Evolutionary conservation across 768 basidiomycete species (phyloP), one percentile per base, ranked within the genome.

Genomic region (Leucocoprinus sp.): DNA sequence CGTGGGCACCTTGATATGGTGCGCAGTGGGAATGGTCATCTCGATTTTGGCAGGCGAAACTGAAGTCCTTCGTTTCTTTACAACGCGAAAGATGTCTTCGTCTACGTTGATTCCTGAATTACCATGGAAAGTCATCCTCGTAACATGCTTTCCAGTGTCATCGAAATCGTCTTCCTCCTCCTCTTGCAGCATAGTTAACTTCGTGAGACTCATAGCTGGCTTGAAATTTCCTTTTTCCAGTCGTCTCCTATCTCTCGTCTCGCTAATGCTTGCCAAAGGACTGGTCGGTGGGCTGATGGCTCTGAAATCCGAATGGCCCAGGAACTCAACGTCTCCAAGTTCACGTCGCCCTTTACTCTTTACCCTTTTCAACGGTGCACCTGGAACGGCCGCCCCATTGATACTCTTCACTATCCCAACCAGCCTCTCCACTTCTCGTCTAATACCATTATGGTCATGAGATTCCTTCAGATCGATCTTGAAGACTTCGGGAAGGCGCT

Each of bases 401-500:
- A 40, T 40, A 18, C 27, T 54, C 37, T 62, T 54, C 27, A 66
- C 53, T 19, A 85, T 69, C 2, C 82, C 83, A 37, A 83, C 80
- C 35, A 84, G 44, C 29, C 70, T 62, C 55, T 84, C 82, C 48
- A 87, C 75, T 7, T 66, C 66, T 43, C 62, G 60, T 28, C 76
- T 72, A 45, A 87, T 75, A 40, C 67, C 64, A 8, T 53, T 50
- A n/a, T 64, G 63, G 31, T 60, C 55, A 18, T 60, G 55, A 3
- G 39, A 24, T 7, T 56, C 57, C 7, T 38, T 54, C 2, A 65
- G 58, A 43, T 71, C 66, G 44, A 86, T 82, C 18, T 64, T 68
- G 53, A 80, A 57, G 0, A 63, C 68, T 33, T 45, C 55, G 2
- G 84, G 83, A 1, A 87, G 66, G 28, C 70, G 72, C 11, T 55